Conservation (phyloP, 1,139 yeast species). For the Zygosaccharomyces pseudobailii region DNA sequence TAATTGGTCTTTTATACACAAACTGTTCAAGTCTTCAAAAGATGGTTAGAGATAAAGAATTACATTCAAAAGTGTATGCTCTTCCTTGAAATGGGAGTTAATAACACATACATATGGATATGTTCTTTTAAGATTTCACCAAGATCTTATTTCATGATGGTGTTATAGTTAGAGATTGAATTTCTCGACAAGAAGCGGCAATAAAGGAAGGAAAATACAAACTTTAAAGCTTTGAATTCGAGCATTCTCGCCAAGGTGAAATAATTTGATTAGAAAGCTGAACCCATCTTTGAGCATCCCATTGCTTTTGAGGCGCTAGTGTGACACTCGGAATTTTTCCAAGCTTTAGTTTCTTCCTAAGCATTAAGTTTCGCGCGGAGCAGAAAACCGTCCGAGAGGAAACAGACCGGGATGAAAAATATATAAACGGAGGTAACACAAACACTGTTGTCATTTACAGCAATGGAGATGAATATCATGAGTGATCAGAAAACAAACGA, state of each 20-base stretch:
- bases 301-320: neutral
- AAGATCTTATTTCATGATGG: neutral
- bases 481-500: neutral
- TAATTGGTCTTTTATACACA: neutral
- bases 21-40: neutral
- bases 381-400: neutral
- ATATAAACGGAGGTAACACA: neutral
- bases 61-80: neutral
- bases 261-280: neutral
- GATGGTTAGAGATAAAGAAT: neutral
- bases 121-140: neutral
- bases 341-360: neutral
- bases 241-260: neutral
- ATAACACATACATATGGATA: neutral
- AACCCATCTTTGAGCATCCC: neutral
- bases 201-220: neutral
- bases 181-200: neutral
- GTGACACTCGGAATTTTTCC: neutral
- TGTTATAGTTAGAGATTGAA: neutral
- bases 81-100: neutral
- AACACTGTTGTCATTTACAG: neutral
- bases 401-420: neutral
- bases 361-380: neutral
- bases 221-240: neutral
- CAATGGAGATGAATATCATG: neutral